Percentiles rank a stretch among this genome's conserved stretches.
phyloP scores from a whole-genome alignment of 148 eudicot genomes.

The Amaranthus hypochondriacus region DNA sequence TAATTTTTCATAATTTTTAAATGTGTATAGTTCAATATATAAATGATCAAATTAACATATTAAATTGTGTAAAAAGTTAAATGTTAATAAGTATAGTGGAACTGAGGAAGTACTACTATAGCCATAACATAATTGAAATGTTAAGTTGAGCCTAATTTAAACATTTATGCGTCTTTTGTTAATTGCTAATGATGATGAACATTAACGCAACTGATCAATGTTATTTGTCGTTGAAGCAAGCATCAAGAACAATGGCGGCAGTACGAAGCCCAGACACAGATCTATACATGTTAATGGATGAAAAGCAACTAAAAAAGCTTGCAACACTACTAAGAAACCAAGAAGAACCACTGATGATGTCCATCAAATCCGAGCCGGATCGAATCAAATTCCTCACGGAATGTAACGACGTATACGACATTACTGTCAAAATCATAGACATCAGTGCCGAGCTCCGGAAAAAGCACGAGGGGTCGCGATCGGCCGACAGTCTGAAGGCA shows the following conservation, averaged over 20 bases:
- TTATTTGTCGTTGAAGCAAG: too few species aligned
- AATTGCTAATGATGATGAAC: too few species aligned
- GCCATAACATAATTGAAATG: too few species aligned
- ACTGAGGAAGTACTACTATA: too few species aligned
- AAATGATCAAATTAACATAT: too few species aligned
- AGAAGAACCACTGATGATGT: not conserved
- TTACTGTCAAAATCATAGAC: not conserved
- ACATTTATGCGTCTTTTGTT: too few species aligned
- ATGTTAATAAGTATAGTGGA: too few species aligned
- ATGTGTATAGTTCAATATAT: too few species aligned
- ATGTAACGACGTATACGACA: not conserved
- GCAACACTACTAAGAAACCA: conserved; percentile 1
- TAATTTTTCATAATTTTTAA: too few species aligned
- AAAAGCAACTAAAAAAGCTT: not conserved
- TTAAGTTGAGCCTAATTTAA: too few species aligned
- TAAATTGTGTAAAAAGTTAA: too few species aligned
- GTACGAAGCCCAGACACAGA: not conserved
- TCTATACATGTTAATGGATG: not conserved
- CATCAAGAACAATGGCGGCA: not conserved
- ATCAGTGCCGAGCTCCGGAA: not conserved
- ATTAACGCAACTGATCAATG: too few species aligned
- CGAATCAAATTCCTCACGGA: not conserved
- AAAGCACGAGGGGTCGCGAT: not conserved
- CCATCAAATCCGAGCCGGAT: not conserved
- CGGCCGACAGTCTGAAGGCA: not conserved